Evolutionary conservation across 768 basidiomycete species (phyloP).

Genomic region (Mrakia gelida): DNA sequence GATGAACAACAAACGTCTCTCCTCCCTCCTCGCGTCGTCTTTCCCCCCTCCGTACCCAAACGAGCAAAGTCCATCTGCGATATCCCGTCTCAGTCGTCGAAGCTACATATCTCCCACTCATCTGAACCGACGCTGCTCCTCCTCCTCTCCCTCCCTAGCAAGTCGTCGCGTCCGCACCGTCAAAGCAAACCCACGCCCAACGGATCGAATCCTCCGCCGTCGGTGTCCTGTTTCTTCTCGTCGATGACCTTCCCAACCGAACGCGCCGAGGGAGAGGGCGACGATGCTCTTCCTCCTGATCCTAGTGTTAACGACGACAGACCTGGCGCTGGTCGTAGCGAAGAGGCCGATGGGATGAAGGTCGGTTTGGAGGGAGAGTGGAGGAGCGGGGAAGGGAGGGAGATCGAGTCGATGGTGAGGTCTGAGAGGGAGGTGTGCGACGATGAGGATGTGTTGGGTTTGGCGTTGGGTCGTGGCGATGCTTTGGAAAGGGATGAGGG

Average conservation of each 20-base stretch:
- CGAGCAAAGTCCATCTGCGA: no score
- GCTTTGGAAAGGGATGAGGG: not conserved
- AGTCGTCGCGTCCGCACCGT: no score
- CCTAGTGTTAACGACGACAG: not conserved
- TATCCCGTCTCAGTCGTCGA: not conserved
- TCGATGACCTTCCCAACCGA: not conserved
- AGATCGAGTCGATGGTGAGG: not conserved
- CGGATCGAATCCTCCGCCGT: not conserved
- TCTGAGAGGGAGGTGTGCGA: slow-evolving; percentile 14
- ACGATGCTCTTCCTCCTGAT: not conserved
- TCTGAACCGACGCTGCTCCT: not conserved
- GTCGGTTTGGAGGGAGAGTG: not conserved
- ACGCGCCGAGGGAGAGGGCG: not conserved
- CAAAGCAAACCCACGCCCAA: slow-evolving; percentile 3
- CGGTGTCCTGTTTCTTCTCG: not conserved
- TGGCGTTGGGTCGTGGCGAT: not conserved
- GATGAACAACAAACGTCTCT: no score
- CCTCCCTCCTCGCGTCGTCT: no score
- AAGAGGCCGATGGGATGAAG: not conserved
- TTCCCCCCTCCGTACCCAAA: no score
- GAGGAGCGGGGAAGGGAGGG: not conserved
- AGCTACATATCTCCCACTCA: not conserved
- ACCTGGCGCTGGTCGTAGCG: not conserved
- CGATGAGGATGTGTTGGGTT: not conserved
- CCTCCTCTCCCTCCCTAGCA: not conserved